Percentiles rank a stretch among this genome's conserved stretches.
Evolutionary conservation across 352 stramenopile genomes (phyloP).

Genomic region (Phytophthora sp.): DNA sequence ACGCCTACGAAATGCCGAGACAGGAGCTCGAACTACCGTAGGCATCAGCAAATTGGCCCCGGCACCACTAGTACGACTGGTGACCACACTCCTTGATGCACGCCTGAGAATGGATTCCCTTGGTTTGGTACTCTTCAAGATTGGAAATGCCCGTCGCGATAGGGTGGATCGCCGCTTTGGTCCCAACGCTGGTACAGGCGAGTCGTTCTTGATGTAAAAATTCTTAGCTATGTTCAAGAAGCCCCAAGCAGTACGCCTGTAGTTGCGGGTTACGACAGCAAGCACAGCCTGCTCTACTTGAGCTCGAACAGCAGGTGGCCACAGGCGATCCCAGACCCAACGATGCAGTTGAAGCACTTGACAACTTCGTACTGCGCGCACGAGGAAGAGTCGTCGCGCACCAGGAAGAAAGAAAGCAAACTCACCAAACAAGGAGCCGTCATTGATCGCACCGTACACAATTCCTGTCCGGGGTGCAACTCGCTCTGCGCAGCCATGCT

Average conservation of each 20-base stretch:
- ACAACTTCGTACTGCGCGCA: constrained; percentile 60
- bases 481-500: constrained; percentile 53
- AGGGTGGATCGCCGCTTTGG: background rate
- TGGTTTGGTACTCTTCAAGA: constrained; percentile 1
- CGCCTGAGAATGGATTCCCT: background rate
- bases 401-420: constrained; percentile 68
- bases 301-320: constrained; percentile 41
- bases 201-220: constrained; percentile 63
- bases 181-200: constrained; percentile 23
- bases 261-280: constrained; percentile 41
- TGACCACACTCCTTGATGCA: background rate
- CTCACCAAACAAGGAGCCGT: constrained; percentile 61
- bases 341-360: constrained; percentile 68
- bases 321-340: constrained; percentile 54
- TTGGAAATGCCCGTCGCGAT: background rate
- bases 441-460: constrained; percentile 38
- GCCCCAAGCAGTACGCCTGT: constrained; percentile 32
- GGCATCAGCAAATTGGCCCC: background rate
- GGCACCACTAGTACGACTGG: constrained; percentile 1
- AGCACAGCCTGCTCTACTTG: constrained; percentile 53
- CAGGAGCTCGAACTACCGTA: constrained; percentile 2
- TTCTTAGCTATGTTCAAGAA: constrained; percentile 75
- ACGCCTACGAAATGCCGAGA: constrained; percentile 6
- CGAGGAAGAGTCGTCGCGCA: constrained; percentile 45
- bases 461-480: constrained; percentile 43